These are phyloP conservation scores for Podospora sp. DNA, from an alignment of 495 filamentous ascomycete genomes.

Conservation along the genomic window DNA sequence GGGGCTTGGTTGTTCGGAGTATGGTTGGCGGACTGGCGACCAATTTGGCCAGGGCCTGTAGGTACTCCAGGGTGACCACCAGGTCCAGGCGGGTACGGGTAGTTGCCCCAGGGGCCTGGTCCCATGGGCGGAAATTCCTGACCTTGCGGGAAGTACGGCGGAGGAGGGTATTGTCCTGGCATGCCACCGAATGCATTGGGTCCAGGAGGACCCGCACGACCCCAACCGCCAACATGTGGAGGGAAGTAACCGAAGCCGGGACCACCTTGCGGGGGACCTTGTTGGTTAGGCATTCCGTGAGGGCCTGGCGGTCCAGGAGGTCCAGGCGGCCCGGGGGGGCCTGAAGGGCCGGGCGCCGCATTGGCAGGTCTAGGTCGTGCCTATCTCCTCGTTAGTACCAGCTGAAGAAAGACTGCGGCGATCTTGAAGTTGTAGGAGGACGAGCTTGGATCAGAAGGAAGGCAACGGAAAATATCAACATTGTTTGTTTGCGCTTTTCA, in stretches of 20 bases:
- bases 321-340: slow-evolving; percentile 28
- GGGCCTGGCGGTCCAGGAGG: slow-evolving; percentile 22
- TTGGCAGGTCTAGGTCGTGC: slow-evolving; percentile 44
- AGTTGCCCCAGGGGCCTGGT: slow-evolving; percentile 60
- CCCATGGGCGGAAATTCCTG: slow-evolving; percentile 71
- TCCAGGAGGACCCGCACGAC: slow-evolving; percentile 36
- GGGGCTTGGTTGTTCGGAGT: slow-evolving; percentile 41
- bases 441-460: slow-evolving; percentile 83
- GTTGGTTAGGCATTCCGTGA: slow-evolving; percentile 33
- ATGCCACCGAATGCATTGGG: slow-evolving; percentile 48
- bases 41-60: slow-evolving; percentile 35
- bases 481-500: slow-evolving; percentile 82
- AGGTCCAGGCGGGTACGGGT: slow-evolving; percentile 52
- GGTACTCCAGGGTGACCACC: slow-evolving; percentile 43
- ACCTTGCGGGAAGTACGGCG: slow-evolving; percentile 69
- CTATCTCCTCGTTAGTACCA: slow-evolving; percentile 37
- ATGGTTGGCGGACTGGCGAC: slow-evolving; percentile 38
- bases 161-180: slow-evolving; percentile 53
- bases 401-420: slow-evolving; percentile 6
- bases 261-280: slow-evolving; percentile 32
- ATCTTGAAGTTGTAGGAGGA: slow-evolving; percentile 9
- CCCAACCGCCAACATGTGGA: slow-evolving; percentile 58
- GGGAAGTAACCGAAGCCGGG: slow-evolving; percentile 46
- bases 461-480: slow-evolving; percentile 99
- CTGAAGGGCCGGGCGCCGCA: slow-evolving; percentile 35